Evolutionary conservation across 352 stramenopile species (phyloP).

Genomic region (Pythium dissotocum): DNA sequence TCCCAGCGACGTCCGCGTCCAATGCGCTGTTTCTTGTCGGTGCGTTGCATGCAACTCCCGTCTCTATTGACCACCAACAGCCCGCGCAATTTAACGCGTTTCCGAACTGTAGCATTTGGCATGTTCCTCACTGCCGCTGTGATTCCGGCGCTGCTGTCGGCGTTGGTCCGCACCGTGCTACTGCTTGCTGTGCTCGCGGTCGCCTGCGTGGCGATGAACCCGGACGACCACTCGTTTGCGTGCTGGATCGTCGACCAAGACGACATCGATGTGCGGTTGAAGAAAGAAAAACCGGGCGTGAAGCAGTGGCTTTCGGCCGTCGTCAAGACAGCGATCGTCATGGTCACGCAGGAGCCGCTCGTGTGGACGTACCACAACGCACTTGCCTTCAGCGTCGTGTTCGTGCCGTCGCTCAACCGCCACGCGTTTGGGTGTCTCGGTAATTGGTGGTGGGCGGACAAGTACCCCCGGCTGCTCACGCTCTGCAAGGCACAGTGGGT

Average conservation of each 20-base stretch:
- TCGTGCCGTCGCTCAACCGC: conserved; percentile 58
- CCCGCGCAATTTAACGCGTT: not conserved
- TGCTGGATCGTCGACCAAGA: conserved; percentile 66
- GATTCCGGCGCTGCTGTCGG: conserved; percentile 53
- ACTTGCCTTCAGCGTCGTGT: conserved; percentile 63
- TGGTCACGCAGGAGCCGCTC: conserved; percentile 63
- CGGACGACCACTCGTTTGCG: conserved; percentile 71
- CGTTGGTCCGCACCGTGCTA: conserved; percentile 41
- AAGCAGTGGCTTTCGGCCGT: conserved; percentile 71
- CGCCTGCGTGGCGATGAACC: conserved; percentile 52
- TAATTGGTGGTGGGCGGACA: conserved; percentile 74
- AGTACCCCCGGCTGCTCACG: conserved; percentile 38
- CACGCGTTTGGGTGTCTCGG: conserved; percentile 70
- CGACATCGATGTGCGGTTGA: conserved; percentile 38
- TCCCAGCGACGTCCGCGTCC: conserved; percentile 41
- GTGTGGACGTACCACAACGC: conserved; percentile 65
- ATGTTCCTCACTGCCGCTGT: conserved; percentile 74
- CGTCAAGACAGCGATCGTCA: conserved; percentile 67
- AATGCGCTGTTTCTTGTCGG: conserved; percentile 75
- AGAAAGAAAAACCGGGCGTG: conserved; percentile 37
- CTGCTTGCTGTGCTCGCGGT: conserved; percentile 34
- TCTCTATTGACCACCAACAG: not conserved
- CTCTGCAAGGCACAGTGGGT: conserved; percentile 59
- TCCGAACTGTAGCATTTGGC: conserved; percentile 42
- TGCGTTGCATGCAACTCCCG: conserved; percentile 27